A percentile compares a stretch with the other conserved stretches of the same genome.
Conservation (phyloP, 164 flowering plant genomes). For the Macadamia integrifolia region DNA sequence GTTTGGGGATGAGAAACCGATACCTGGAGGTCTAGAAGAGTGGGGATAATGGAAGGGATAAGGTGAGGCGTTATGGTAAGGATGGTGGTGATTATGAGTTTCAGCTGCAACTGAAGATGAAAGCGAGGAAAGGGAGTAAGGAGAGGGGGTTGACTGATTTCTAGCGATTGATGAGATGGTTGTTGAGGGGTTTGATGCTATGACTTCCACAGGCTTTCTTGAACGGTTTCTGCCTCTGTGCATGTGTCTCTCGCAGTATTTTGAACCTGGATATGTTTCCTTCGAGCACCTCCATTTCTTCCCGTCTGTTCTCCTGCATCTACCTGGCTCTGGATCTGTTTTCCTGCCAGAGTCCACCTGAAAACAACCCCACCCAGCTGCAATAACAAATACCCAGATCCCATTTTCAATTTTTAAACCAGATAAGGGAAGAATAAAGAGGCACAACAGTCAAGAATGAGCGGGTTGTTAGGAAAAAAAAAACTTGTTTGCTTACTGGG, state of each 20-base stretch:
- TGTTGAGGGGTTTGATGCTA: constrained; percentile 5
- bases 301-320: constrained; percentile 73
- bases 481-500: constrained; percentile 24
- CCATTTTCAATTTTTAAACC: background rate
- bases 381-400: constrained; percentile 13
- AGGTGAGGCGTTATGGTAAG: constrained; percentile 11
- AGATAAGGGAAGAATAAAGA: background rate
- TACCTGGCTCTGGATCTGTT: constrained; percentile 63
- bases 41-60: constrained; percentile 21
- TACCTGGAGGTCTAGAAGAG: constrained; percentile 19
- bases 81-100: constrained; percentile 3
- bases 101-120: constrained; percentile 13
- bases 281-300: constrained; percentile 70
- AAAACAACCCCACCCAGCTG: constrained; percentile 52
- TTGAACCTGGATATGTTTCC: constrained; percentile 51
- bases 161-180: constrained; percentile 9
- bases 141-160: constrained; percentile 7
- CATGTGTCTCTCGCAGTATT: constrained; percentile 71
- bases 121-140: constrained; percentile 13
- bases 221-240: constrained; percentile 69
- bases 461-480: background rate
- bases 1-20: constrained; percentile 18
- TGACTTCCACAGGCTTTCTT: constrained; percentile 58
- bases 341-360: constrained; percentile 50
- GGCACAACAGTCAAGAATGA: background rate